Evolutionary conservation across 2,329 filamentous ascomycete genomes (phyloP), one percentile per base, ranked within the genome.

Genomic region (Pseudogymnoascus pannorum): DNA sequence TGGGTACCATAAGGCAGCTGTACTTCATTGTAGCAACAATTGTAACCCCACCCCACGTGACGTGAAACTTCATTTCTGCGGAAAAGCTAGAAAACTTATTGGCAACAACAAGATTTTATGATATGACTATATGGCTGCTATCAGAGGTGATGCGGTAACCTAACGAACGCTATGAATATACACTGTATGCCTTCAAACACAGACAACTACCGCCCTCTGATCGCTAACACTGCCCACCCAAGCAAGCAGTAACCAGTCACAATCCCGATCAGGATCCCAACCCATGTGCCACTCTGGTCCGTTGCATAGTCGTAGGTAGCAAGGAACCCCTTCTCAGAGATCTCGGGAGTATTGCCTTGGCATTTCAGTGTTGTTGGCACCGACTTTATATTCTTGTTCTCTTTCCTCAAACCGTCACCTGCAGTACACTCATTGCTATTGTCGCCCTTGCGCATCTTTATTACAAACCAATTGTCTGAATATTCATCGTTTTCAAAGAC

Each of bases 91-190:
- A 44, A 5, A 44, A 44, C 38, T 22, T 22, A 44, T 44, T 44
- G 38, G 38, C 38, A 44, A 44, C 38, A 44, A 44, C n/a, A n/a
- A n/a, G n/a, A n/a, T n/a, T n/a, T n/a, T n/a, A n/a, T n/a, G n/a
- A n/a, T n/a, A n/a, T n/a, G 38, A 44, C 40, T 48, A 48, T 48
- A 18, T 48, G 40, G 40, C 40, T 48, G 40, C n/a, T 16, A 9
- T 48, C 40, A 35, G 33, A 35, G 33, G 2, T 35, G 33, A 35
- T 48, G 18, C 22, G 40, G 18, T 24, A 20, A 48, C 40, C 12
- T 48, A n/a, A n/a, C n/a, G n/a, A 48, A 48, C 40, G 40, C 40
- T 48, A 48, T 48, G 40, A 48, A 48, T 16, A 48, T 48, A 48
- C 40, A 48, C 40, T 20, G 40, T 48, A 48, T 20, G 18, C 40